Evolutionary conservation across 352 stramenopile species (phyloP), one percentile per base, ranked within the genome.

Genomic region (Globisporangium mamillatum): DNA sequence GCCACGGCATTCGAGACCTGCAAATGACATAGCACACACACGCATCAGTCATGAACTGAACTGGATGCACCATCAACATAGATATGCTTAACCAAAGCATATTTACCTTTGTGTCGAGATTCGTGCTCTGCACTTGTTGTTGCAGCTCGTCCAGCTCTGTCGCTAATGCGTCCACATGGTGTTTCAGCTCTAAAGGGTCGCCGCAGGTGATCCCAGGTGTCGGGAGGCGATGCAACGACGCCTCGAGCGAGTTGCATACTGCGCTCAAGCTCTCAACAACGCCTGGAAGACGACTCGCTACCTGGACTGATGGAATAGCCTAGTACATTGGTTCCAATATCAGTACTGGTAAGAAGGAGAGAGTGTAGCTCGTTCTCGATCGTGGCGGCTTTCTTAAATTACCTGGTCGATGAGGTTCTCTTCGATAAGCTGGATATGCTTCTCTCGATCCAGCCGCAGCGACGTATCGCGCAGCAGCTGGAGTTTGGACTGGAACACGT

Each of bases 401-500:
- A 81, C 73, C 69, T 87, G 73, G 22, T 81, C 67, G 5, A 57
- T 18, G 0, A 84, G 12, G 41, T 78, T 69, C 5, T 64, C 41
- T 27, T 89, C 73, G 3, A 81, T 16, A 1, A 59, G 38, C 6
- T 67, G 48, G 0, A 69, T 57, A 32, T 85, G 73, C 22, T 69
- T 50, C 56, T 91, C 79, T 0, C 71, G 69, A 46, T 89, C 77
- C 10, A 88, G 60, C 14, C 69, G 71, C 29, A 85, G 58, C 4
- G 63, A 69, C 52, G 70, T 77, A 41, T 86, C 72, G n/a, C 88
- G 77, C 20, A 88, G 53, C 0, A 85, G 66, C 41, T 84, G 70
- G 2, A 89, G 54, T 60, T 89, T 91, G 2, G 77, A 78, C 36
- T 86, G 77, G 9, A 89, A 66, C 12, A 82, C 53, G 2, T 67